phyloP scores from a whole-genome alignment of 1,139 yeast genomes.

The Kurtzmaniella natalensis region DNA sequence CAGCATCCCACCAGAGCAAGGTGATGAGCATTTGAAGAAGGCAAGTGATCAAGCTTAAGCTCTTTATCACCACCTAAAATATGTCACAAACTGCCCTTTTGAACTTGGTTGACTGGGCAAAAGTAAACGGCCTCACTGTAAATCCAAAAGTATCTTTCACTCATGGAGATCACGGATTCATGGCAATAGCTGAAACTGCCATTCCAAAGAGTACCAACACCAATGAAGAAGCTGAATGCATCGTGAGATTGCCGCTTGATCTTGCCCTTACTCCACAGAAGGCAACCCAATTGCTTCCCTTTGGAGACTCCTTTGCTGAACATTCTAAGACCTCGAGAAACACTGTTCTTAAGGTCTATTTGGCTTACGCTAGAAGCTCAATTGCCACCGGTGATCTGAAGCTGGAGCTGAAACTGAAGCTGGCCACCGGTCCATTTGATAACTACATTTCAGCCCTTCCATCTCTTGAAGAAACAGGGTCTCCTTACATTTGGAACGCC shows the following conservation, averaged over 20 bases:
- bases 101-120: conserved; percentile 25
- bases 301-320: conserved; percentile 11
- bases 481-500: conserved; percentile 63
- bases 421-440: conserved; percentile 24
- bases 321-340: conserved; percentile 29
- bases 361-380: conserved; percentile 42
- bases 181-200: too few relatives aligned
- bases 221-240: conserved; percentile 10
- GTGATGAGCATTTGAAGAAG: too few relatives aligned
- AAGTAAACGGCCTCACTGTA: conserved; percentile 32
- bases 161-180: conserved; percentile 3
- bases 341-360: conserved; percentile 42
- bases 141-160: conserved; percentile 5
- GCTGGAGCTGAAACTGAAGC: too few relatives aligned
- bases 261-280: conserved; percentile 36
- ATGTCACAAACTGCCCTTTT: too few relatives aligned
- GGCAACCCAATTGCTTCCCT: conserved; percentile 40
- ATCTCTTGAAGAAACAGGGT: conserved; percentile 35
- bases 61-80: too few relatives aligned
- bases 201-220: too few relatives aligned
- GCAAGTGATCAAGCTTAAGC: too few relatives aligned
- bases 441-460: conserved; percentile 66
- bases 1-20: too few relatives aligned
- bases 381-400: too few relatives aligned
- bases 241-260: conserved; percentile 33